Conservation (phyloP, 2,329 filamentous ascomycete species). For the Arthrobotrys iridis region DNA sequence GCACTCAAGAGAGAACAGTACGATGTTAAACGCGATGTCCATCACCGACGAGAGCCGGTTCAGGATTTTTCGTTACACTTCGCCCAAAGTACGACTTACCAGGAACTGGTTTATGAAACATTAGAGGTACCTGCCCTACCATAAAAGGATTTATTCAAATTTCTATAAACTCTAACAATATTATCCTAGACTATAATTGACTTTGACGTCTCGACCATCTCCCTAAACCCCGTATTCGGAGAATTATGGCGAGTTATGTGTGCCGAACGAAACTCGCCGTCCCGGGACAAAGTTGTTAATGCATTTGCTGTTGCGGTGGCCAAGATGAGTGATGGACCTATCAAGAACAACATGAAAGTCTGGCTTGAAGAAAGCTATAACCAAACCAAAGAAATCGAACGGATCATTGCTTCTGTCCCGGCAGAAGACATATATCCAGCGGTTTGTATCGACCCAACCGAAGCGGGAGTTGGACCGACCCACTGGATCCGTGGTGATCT, state of each 20-base stretch:
- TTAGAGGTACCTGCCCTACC: conserved; percentile 23
- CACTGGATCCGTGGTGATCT: conserved; percentile 64
- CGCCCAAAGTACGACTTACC: conserved; percentile 18
- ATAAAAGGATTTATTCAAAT: not conserved
- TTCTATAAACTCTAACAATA: not conserved
- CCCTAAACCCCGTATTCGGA: conserved; percentile 67
- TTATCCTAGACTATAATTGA: conserved; percentile 62
- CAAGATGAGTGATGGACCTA: conserved; percentile 58
- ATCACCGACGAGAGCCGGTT: conserved; percentile 32
- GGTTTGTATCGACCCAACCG: conserved; percentile 66
- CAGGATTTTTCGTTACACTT: conserved; percentile 48
- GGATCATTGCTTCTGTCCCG: conserved; percentile 61
- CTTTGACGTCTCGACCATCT: conserved; percentile 63
- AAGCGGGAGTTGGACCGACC: conserved; percentile 59
- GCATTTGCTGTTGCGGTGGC: conserved; percentile 63
- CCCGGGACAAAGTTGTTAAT: conserved; percentile 63
- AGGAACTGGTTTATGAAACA: conserved; percentile 36
- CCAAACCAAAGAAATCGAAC: conserved; percentile 63
- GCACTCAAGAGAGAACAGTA: conserved; percentile 23
- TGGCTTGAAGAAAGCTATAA: conserved; percentile 68
- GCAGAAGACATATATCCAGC: conserved; percentile 64
- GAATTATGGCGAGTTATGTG: conserved; percentile 66
- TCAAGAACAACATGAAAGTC: conserved; percentile 62
- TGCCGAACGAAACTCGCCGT: conserved; percentile 63
- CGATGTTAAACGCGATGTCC: conserved; percentile 40